A percentile compares a stretch with the other conserved stretches of the same genome.
Conservation (phyloP, 345 rosid genomes). For the Citrus glauca region DNA sequence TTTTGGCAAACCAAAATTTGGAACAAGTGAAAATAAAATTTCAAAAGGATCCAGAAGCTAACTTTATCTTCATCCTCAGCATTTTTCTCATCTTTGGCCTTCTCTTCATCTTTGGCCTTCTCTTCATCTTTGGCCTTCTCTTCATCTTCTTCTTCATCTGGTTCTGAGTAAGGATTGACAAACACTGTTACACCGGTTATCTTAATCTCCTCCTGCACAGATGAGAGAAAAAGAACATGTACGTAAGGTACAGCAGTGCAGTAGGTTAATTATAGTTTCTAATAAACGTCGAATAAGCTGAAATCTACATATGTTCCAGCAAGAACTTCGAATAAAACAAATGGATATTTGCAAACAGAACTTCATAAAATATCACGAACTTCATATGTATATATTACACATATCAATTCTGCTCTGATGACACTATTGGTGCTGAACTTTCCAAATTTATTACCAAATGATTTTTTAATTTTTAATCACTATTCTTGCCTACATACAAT, state of each 20-base stretch:
- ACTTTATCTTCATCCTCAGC: constrained; percentile 62
- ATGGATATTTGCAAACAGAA: neutral
- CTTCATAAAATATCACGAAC: neutral
- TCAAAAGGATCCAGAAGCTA: constrained; percentile 4
- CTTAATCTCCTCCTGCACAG: constrained; percentile 82
- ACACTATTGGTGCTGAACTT: neutral
- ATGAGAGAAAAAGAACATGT: constrained; percentile 4
- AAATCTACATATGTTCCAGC: neutral
- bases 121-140: constrained; percentile 62
- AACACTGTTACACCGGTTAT: constrained; percentile 65
- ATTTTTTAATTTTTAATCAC: neutral
- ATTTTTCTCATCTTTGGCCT: constrained; percentile 48
- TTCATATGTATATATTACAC: neutral
- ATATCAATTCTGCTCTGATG: neutral
- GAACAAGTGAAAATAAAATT: neutral
- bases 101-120: constrained; percentile 69
- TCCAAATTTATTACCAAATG: neutral
- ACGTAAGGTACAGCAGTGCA: constrained; percentile 1
- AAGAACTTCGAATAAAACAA: neutral
- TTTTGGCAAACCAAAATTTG: neutral
- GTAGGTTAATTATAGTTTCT: neutral
- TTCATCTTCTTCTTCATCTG: constrained; percentile 73
- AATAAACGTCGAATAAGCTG: neutral
- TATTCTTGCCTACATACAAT: neutral
- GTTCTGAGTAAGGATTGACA: constrained; percentile 83